Base-by-base conservation (phyloP, 2,329 filamentous ascomycete species). In the Coleophoma eucalyptorum region DNA sequence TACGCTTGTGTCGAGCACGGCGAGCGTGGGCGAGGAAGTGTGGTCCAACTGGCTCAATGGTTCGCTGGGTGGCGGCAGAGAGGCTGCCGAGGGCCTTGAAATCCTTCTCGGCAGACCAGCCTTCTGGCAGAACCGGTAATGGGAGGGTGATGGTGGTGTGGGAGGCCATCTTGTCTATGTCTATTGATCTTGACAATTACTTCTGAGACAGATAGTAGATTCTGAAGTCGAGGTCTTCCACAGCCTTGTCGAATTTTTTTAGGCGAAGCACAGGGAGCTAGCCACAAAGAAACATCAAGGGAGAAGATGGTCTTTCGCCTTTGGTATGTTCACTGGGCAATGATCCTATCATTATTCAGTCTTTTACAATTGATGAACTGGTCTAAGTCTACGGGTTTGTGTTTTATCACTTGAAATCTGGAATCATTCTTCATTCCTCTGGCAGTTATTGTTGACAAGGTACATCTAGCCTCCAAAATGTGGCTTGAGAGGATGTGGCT, bases 21-120 rank as follows among this genome's bases (percentile, higher is more conserved):
- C 94, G 92, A 64, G 94, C 94, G 72, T 97, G 92, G 61, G 94
- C 94, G 59, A 99, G 86, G 79, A 97, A 99, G 78, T 97, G 90
- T 72, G 94, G 93, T 62, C 94, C 94, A 61, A 97, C 90, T 49
- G 94, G 92, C 78, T 97, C 94, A 65, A 99, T 86, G 68, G 88
- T 93, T 67, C 94, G 87, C 76, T 92, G 86, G 46, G 84, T 87
- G 37, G 90, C 84, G 57, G 80, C 74, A 56, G 89, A 92, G 57
- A 97, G 79, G 62, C 84, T 78, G 64, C 87, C 88, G 59, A 96
- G 69, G 51, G 87, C 73, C 76, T 94, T 94, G 81, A 97, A 96
- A 72, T 95, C 90, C 72, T 95, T 96, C 54, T 96, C 91, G 56
- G 83, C 87, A 43, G 81, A 77, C 92, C 93, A 97, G 62, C 84